Percentiles rank a stretch among this genome's conserved stretches.
These are phyloP conservation scores for Spongiforma sp. DNA, from an alignment of 1,284 basidiomycete species.

Conservation along the genomic window DNA sequence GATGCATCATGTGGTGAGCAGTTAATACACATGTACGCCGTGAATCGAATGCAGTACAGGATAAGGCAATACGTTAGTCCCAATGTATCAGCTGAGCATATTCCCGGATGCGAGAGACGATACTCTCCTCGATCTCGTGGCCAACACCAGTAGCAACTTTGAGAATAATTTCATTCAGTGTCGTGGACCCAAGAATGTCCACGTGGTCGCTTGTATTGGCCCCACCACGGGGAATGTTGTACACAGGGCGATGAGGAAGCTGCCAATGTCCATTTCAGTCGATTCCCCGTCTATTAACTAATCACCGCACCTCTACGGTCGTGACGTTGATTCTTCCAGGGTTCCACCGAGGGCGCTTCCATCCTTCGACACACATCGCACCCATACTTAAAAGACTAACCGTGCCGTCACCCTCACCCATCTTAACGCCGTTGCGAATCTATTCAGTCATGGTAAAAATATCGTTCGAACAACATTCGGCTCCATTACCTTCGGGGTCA, in stretches of 20 bases:
- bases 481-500: conserved; percentile 59
- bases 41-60: conserved; percentile 11
- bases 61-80: conserved; percentile 53
- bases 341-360: conserved; percentile 93
- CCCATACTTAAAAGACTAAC: conserved; percentile 90
- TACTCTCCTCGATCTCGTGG: conserved; percentile 72
- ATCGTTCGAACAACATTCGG: background rate
- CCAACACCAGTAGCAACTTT: conserved; percentile 84
- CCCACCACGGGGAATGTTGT: conserved; percentile 84
- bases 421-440: conserved; percentile 83
- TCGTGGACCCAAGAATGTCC: conserved; percentile 90
- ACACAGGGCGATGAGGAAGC: conserved; percentile 86
- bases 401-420: conserved; percentile 97
- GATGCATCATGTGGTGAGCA: no score
- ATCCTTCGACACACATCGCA: conserved; percentile 95
- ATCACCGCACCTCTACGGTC: conserved; percentile 77
- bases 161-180: conserved; percentile 90
- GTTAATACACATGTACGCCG: no score
- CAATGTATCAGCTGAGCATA: conserved; percentile 81
- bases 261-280: conserved; percentile 36
- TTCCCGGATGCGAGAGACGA: conserved; percentile 82
- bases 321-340: conserved; percentile 87
- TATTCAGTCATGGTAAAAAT: conserved; percentile 27
- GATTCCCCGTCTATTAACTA: conserved; percentile 2
- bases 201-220: conserved; percentile 92